phyloP scores from a whole-genome alignment of 2,329 filamentous ascomycete species.

The Talaromyces rugulosus region DNA sequence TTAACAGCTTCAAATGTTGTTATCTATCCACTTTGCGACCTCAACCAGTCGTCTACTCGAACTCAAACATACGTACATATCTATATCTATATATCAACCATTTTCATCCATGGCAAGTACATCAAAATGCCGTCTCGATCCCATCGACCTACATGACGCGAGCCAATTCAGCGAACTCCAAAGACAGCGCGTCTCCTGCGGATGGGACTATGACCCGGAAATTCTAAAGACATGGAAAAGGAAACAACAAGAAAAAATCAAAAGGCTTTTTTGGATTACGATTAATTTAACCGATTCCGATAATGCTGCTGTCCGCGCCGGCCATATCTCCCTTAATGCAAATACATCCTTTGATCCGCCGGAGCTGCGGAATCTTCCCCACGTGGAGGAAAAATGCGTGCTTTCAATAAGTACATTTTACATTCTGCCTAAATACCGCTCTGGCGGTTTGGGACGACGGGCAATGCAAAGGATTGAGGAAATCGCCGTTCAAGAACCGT shows the following conservation, averaged over 20 bases:
- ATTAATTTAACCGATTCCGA: background rate
- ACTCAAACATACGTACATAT: background rate
- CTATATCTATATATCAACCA: background rate
- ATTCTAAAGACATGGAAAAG: constrained; percentile 14
- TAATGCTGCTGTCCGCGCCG: constrained; percentile 13
- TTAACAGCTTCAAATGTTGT: background rate
- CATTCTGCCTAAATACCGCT: constrained; percentile 20
- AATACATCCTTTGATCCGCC: background rate
- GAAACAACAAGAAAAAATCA: constrained; percentile 14
- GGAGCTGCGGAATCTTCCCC: background rate
- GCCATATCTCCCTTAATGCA: constrained; percentile 26
- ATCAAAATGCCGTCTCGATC: constrained; percentile 1
- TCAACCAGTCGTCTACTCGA: background rate
- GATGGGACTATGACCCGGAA: constrained; percentile 15
- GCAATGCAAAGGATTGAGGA: constrained; percentile 19
- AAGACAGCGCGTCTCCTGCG: constrained; percentile 18
- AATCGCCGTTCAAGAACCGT: constrained; percentile 13
- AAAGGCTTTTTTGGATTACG: constrained; percentile 22
- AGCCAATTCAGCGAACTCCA: constrained; percentile 17
- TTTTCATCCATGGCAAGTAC: background rate
- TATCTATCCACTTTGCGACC: background rate
- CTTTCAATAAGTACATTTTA: constrained; percentile 24
- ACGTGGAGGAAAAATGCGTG: background rate
- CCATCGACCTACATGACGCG: constrained; percentile 11
- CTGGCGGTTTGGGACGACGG: constrained; percentile 14